Conservation (phyloP, 1,139 yeast species). For the Lodderomyces margitis region DNA sequence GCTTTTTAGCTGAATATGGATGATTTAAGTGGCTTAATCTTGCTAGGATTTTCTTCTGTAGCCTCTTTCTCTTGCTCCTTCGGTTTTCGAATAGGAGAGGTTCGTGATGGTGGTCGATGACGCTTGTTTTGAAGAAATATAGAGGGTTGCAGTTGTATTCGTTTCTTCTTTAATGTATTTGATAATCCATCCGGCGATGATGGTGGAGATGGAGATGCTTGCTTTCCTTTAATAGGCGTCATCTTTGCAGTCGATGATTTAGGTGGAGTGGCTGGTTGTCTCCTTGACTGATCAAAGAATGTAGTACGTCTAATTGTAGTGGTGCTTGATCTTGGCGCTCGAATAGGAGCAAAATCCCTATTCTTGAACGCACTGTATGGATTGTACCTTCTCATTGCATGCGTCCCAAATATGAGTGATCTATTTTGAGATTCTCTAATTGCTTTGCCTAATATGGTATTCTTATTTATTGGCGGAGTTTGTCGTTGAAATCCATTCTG, state of each 20-base stretch:
- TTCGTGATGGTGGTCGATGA: constrained; percentile 5
- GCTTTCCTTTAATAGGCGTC: constrained; percentile 7
- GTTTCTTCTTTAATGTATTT: constrained; percentile 13
- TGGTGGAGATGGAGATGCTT: constrained; percentile 5
- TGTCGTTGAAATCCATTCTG: neutral
- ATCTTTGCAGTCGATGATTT: constrained; percentile 7
- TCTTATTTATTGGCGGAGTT: constrained; percentile 15
- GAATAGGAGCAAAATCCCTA: constrained; percentile 4
- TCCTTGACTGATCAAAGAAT: constrained; percentile 8
- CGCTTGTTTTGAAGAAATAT: constrained; percentile 23
- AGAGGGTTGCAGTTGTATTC: constrained; percentile 20
- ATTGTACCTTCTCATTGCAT: constrained; percentile 22
- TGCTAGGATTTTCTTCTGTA: constrained; percentile 14
- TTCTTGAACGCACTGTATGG: constrained; percentile 25
- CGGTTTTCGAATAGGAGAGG: constrained; percentile 8
- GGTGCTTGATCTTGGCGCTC: constrained; percentile 10
- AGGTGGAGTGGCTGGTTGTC: constrained; percentile 3
- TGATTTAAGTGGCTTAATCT: constrained; percentile 27
- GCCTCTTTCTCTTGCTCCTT: constrained; percentile 8
- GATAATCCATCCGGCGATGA: constrained; percentile 1
- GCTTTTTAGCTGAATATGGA: constrained; percentile 30
- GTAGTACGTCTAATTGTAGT: constrained; percentile 10
- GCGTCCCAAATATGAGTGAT: constrained; percentile 29
- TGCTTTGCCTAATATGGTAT: constrained; percentile 37
- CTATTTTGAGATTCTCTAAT: constrained; percentile 33